Evolutionary conservation across 2,329 filamentous ascomycete species (phyloP).

Genomic region (Phoma herbarum): DNA sequence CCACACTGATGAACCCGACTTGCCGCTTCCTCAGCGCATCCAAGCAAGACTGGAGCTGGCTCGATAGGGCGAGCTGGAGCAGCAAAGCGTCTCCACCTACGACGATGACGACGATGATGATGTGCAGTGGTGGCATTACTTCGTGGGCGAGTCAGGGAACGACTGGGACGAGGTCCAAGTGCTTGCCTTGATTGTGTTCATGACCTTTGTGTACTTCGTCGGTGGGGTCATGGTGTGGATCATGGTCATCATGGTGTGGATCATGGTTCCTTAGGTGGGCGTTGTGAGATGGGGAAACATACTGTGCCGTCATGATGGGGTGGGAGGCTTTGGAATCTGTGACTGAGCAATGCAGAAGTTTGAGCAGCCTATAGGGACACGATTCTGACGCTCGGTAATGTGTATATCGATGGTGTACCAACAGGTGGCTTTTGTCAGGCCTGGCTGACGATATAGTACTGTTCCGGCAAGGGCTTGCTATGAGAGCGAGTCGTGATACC

Average conservation of each 20-base stretch:
- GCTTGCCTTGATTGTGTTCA: background rate
- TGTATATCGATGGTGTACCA: background rate
- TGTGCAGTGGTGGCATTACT: background rate
- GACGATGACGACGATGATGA: background rate
- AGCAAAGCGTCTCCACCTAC: background rate
- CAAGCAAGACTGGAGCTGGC: background rate
- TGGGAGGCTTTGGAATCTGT: background rate
- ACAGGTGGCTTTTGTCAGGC: too few relatives aligned
- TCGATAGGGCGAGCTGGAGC: constrained; percentile 8
- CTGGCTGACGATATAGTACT: too few relatives aligned
- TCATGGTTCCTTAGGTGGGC: background rate
- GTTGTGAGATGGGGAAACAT: background rate
- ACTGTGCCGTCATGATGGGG: background rate
- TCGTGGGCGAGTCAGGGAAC: background rate
- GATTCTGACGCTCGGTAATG: background rate
- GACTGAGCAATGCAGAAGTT: background rate
- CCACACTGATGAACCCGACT: background rate
- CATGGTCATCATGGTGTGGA: background rate
- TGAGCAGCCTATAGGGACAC: background rate
- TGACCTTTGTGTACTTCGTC: background rate
- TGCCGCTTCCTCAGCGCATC: background rate
- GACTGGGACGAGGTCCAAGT: background rate
- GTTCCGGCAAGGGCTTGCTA: too few relatives aligned
- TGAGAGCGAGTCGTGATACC: too few relatives aligned
- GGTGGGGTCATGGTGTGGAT: background rate